Evolutionary conservation across 768 basidiomycete species (phyloP).

Genomic region (Mycena capillaripes): DNA sequence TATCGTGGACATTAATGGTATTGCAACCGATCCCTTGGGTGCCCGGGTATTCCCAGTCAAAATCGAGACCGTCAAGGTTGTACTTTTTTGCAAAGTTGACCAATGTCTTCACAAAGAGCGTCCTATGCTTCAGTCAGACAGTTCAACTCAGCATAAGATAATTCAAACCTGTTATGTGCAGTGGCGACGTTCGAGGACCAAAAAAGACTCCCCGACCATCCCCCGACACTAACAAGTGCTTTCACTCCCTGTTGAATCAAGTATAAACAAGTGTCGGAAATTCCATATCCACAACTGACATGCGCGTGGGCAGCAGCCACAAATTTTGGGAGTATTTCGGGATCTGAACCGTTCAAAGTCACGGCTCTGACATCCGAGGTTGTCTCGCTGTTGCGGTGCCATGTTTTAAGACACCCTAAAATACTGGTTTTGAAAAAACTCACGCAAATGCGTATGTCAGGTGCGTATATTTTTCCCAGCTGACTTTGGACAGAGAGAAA

Average conservation of each 20-base stretch:
- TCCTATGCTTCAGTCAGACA: conserved; percentile 2
- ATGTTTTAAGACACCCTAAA: too few species aligned
- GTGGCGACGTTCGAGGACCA: conserved; percentile 75
- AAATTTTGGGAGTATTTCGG: conserved; percentile 65
- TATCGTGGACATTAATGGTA: conserved; percentile 68
- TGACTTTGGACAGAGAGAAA: conserved; percentile 52
- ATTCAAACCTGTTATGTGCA: conserved; percentile 54
- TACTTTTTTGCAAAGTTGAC: conserved; percentile 12
- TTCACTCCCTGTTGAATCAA: conserved; percentile 60
- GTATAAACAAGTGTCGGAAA: conserved; percentile 39
- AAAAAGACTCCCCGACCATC: conserved; percentile 75
- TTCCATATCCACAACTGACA: conserved; percentile 44
- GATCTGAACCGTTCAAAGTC: conserved; percentile 58
- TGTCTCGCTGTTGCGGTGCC: too few species aligned
- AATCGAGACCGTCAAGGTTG: conserved; percentile 52
- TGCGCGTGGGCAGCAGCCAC: conserved; percentile 61
- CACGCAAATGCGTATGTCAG: conserved; percentile 65
- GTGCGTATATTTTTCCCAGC: conserved; percentile 61
- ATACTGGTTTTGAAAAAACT: too few species aligned
- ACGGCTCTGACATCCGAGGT: conserved; percentile 42
- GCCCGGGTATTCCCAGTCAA: conserved; percentile 88
- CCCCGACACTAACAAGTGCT: conserved; percentile 75
- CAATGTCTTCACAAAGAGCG: conserved; percentile 15
- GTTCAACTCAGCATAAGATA: not conserved
- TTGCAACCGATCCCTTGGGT: conserved; percentile 80